phyloP scores from a whole-genome alignment of 2,329 filamentous ascomycete genomes.

The Lasiodiplodia sp. region DNA sequence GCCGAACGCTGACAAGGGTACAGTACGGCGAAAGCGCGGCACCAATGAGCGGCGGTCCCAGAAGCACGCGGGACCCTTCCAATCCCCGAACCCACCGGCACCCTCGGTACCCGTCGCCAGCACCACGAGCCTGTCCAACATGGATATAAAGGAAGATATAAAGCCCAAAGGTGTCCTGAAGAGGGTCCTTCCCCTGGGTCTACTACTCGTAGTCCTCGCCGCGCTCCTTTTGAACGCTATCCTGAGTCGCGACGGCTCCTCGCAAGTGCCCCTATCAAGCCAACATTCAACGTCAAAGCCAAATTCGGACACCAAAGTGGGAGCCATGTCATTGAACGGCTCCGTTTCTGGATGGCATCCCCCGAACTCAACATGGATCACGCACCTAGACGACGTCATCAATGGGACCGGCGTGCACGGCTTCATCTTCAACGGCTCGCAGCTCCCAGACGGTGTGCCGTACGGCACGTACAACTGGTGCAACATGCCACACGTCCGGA shows the following conservation, averaged over 20 bases:
- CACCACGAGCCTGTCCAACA: neutral
- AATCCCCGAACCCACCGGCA: neutral
- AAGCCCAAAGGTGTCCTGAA: neutral
- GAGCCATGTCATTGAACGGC: slow-evolving; percentile 19
- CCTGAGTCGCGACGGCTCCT: neutral
- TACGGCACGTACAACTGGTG: slow-evolving; percentile 81
- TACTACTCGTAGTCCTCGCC: neutral
- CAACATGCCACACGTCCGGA: slow-evolving; percentile 86
- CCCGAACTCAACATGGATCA: slow-evolving; percentile 57
- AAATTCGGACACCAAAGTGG: neutral
- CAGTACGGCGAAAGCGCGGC: neutral
- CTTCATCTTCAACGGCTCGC: slow-evolving; percentile 75
- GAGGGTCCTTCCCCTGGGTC: neutral
- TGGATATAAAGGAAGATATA: neutral
- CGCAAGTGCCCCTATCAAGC: neutral
- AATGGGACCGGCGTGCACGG: slow-evolving; percentile 70
- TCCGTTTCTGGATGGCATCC: slow-evolving; percentile 41
- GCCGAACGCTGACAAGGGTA: neutral
- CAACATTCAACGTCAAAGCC: neutral
- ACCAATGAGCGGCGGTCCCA: neutral
- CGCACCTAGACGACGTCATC: slow-evolving; percentile 66
- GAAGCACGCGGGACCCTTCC: slow-evolving; percentile 14
- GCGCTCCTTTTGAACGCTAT: neutral
- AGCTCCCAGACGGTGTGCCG: slow-evolving; percentile 57
- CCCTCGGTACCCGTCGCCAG: neutral